A percentile compares a stretch with the other conserved stretches of the same genome.
These are phyloP conservation scores for Capronia coronata DNA, from an alignment of 2,329 filamentous ascomycete species.

Conservation along the genomic window DNA sequence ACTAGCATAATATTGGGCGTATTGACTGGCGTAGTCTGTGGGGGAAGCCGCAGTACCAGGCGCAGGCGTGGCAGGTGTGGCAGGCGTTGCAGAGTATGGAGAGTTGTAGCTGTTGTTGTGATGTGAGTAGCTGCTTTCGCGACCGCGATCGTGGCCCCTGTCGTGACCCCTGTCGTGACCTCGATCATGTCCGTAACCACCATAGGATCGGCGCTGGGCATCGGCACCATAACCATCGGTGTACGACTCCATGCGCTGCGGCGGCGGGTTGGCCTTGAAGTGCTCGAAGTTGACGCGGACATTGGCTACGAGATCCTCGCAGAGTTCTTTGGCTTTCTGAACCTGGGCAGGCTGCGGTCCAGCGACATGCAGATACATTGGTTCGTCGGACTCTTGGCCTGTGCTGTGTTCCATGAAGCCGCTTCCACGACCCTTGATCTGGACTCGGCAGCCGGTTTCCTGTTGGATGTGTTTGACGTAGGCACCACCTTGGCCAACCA, in stretches of 20 bases:
- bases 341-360: constrained; percentile 85
- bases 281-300: constrained; percentile 85
- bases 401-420: constrained; percentile 87
- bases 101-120: constrained; percentile 36
- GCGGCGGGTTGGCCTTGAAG: constrained; percentile 73
- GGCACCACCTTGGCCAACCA: constrained; percentile 86
- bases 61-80: constrained; percentile 30
- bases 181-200: constrained; percentile 46
- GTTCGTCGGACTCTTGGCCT: constrained; percentile 85
- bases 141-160: constrained; percentile 43
- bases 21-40: constrained; percentile 66
- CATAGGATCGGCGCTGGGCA: constrained; percentile 40
- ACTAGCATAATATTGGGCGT: constrained; percentile 66
- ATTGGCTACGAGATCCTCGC: constrained; percentile 76
- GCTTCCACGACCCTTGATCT: constrained; percentile 94
- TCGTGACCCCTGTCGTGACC: constrained; percentile 45
- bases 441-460: constrained; percentile 89
- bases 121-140: constrained; percentile 39
- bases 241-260: constrained; percentile 45
- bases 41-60: constrained; percentile 37
- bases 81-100: constrained; percentile 26
- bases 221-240: constrained; percentile 47
- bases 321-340: constrained; percentile 77
- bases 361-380: constrained; percentile 96
- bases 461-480: constrained; percentile 98